A percentile compares a stretch with the other conserved stretches of the same genome.
phyloP scores from a whole-genome alignment of 768 basidiomycete genomes.

The Lyophyllum shimeji region DNA sequence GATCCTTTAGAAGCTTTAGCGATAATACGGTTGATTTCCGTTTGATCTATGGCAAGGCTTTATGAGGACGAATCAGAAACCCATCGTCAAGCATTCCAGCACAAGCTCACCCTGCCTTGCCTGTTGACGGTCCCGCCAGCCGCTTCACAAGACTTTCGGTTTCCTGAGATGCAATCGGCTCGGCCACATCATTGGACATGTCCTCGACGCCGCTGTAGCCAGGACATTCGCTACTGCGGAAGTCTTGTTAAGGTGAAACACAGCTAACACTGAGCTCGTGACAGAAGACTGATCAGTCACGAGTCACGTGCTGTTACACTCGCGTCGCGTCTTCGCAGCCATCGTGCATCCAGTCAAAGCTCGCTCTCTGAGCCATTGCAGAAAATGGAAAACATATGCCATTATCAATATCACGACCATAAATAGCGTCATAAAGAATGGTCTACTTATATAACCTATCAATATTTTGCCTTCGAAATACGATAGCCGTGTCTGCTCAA shows the following conservation, averaged over 20 bases:
- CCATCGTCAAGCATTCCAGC: not conserved
- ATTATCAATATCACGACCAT: too few species aligned
- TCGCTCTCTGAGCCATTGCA: too few species aligned
- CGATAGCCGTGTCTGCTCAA: too few species aligned
- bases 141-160: constrained; percentile 71
- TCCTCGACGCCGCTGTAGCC: not conserved
- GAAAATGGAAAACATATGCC: too few species aligned
- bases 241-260: too few species aligned
- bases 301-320: not conserved
- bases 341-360: too few species aligned
- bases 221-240: not conserved
- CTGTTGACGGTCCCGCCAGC: constrained; percentile 85
- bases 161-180: constrained; percentile 50
- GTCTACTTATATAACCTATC: too few species aligned
- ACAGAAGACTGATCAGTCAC: not conserved
- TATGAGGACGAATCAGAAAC: not conserved
- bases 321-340: too few species aligned
- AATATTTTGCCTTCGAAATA: too few species aligned
- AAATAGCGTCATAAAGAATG: too few species aligned
- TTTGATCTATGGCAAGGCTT: constrained; percentile 74
- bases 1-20: constrained; percentile 92
- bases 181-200: not conserved
- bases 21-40: constrained; percentile 85
- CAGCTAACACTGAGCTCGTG: not conserved
- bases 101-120: constrained; percentile 74